phyloP scores from a whole-genome alignment of 2,329 filamentous ascomycete genomes.

The Ophiostoma himal-ulmi region DNA sequence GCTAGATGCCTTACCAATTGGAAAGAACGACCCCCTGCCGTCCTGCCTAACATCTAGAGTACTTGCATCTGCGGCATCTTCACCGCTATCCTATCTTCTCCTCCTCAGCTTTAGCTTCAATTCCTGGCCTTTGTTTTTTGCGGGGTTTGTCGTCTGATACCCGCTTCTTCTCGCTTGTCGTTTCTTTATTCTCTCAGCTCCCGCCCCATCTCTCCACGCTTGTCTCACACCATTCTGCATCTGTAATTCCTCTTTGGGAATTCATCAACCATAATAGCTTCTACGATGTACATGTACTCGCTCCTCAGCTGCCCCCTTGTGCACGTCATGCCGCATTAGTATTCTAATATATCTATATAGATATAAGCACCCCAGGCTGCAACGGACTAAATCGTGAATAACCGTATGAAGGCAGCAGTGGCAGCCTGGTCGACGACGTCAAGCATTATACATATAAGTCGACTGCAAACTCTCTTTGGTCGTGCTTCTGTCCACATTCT shows the following conservation, averaged over 20 bases:
- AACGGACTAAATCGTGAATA: not conserved
- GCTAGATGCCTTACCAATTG: not conserved
- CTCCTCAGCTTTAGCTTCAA: not conserved
- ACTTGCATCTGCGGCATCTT: not conserved
- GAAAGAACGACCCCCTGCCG: not conserved
- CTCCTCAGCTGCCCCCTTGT: not conserved
- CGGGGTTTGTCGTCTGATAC: not conserved
- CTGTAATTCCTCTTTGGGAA: constrained; percentile 30
- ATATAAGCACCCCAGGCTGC: not conserved
- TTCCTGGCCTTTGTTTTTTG: not conserved
- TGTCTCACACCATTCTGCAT: constrained; percentile 17
- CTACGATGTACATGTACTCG: not conserved
- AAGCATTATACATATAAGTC: not conserved
- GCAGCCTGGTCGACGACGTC: constrained; percentile 1
- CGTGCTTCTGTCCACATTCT: not conserved
- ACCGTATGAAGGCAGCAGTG: not conserved
- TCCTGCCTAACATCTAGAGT: not conserved
- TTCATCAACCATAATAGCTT: not conserved
- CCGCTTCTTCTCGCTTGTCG: constrained; percentile 3
- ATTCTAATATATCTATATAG: not conserved
- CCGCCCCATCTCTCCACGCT: not conserved
- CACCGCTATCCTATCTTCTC: not conserved
- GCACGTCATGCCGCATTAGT: not conserved
- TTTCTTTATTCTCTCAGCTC: not conserved
- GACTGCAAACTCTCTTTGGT: not conserved